Evolutionary conservation across 306 rosid species (phyloP).

Genomic region (Cicer yamashitae): DNA sequence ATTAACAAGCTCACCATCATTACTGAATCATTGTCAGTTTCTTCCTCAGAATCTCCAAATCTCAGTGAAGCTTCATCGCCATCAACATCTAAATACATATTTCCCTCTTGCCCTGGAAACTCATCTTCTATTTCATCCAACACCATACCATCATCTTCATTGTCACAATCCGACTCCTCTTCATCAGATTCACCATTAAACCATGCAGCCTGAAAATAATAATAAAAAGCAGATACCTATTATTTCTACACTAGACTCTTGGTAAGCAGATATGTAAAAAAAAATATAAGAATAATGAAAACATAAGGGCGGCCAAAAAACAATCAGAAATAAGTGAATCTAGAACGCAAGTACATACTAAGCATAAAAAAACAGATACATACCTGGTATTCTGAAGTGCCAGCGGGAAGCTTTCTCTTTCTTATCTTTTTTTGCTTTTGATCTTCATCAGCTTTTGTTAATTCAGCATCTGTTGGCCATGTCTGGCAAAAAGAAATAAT

Average conservation of each 20-base stretch:
- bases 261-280: constrained; percentile 15
- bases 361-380: not conserved
- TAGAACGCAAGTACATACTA: constrained; percentile 11
- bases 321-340: constrained; percentile 22
- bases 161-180: constrained; percentile 58
- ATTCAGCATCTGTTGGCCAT: constrained; percentile 96
- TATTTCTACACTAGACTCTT: constrained; percentile 16
- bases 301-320: not conserved
- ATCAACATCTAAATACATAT: constrained; percentile 54
- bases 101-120: constrained; percentile 55
- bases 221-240: constrained; percentile 26
- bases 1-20: constrained; percentile 75
- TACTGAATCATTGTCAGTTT: constrained; percentile 82
- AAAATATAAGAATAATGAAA: not conserved
- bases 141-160: constrained; percentile 75
- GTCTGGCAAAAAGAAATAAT: constrained; percentile 60
- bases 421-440: constrained; percentile 61
- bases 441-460: constrained; percentile 66
- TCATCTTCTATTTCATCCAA: constrained; percentile 61
- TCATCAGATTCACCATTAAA: constrained; percentile 71
- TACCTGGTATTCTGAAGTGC: constrained; percentile 98
- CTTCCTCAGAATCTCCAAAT: constrained; percentile 74
- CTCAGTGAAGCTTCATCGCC: constrained; percentile 72
- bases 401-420: constrained; percentile 73
- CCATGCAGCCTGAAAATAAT: constrained; percentile 83